These are phyloP conservation scores for barley (Hordeum vulgare) DNA, from an alignment of 176 grass and related monocot genomes.

Conservation along the genomic window DNA sequence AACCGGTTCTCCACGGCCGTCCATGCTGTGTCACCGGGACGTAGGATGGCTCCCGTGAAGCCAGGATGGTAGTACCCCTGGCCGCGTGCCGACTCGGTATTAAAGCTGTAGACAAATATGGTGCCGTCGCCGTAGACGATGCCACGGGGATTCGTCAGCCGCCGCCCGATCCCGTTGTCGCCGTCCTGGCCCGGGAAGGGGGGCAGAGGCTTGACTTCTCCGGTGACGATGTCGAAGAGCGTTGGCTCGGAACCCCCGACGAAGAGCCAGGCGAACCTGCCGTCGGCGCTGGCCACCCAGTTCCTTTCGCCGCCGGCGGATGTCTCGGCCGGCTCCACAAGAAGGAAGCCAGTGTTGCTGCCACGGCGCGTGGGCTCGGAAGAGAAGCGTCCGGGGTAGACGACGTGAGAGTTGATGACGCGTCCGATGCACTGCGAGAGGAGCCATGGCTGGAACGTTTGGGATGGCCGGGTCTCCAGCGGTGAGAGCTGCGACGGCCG, in stretches of 20 bases:
- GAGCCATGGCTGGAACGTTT: not conserved
- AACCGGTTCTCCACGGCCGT: not conserved
- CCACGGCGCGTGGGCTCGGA: not conserved
- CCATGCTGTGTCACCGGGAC: not conserved
- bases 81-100: too few species aligned
- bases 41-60: not conserved
- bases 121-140: not conserved
- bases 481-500: not conserved
- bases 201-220: not conserved
- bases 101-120: not conserved
- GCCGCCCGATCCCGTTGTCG: not conserved
- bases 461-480: not conserved
- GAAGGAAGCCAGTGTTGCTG: not conserved
- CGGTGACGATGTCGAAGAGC: not conserved
- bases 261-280: not conserved
- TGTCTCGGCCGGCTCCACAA: not conserved
- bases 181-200: not conserved
- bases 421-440: not conserved
- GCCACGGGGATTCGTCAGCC: not conserved
- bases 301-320: not conserved
- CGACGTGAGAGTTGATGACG: not conserved
- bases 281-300: not conserved
- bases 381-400: not conserved
- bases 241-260: not conserved
- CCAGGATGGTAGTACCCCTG: not conserved